Conservation (phyloP, 208 protist species). For the Crithidia expoeki region DNA sequence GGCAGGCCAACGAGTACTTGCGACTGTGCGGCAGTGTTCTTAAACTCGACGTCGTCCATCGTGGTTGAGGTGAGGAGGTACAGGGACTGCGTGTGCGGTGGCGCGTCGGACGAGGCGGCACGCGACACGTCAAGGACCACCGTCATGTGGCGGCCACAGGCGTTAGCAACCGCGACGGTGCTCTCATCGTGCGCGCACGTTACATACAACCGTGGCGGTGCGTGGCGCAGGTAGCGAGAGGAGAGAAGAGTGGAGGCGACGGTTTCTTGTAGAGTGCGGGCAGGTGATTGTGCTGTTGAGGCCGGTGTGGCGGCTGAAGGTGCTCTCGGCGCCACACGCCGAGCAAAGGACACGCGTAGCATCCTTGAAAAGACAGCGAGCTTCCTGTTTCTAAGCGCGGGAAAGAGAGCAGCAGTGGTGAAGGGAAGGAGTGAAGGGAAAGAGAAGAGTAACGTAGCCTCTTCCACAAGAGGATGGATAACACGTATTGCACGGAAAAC, state of each 20-base stretch:
- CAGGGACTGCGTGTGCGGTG: constrained; percentile 54
- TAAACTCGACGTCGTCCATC: constrained; percentile 53
- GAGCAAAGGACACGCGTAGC: constrained; percentile 1
- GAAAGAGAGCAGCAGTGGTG: neutral
- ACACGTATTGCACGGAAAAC: too few species aligned
- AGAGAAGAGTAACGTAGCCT: too few species aligned
- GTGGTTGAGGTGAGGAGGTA: constrained; percentile 66
- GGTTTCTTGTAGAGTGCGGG: constrained; percentile 15
- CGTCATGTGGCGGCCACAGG: constrained; percentile 58
- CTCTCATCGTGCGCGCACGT: constrained; percentile 49
- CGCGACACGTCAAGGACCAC: constrained; percentile 55
- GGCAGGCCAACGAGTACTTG: constrained; percentile 72
- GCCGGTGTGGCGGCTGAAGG: neutral
- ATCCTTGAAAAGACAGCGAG: neutral
- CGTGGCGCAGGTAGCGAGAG: constrained; percentile 63
- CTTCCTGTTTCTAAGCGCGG: neutral
- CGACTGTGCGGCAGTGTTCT: constrained; percentile 23
- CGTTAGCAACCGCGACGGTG: neutral
- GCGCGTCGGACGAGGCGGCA: constrained; percentile 8
- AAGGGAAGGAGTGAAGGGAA: too few species aligned
- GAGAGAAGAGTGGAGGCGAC: constrained; percentile 15
- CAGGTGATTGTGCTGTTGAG: neutral
- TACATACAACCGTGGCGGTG: constrained; percentile 70
- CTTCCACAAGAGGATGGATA: too few species aligned
- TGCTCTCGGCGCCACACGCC: neutral